A percentile compares a stretch with the other conserved stretches of the same genome.
Conservation (phyloP, 1,284 basidiomycete species). For the Xerocomus nothofagi region DNA sequence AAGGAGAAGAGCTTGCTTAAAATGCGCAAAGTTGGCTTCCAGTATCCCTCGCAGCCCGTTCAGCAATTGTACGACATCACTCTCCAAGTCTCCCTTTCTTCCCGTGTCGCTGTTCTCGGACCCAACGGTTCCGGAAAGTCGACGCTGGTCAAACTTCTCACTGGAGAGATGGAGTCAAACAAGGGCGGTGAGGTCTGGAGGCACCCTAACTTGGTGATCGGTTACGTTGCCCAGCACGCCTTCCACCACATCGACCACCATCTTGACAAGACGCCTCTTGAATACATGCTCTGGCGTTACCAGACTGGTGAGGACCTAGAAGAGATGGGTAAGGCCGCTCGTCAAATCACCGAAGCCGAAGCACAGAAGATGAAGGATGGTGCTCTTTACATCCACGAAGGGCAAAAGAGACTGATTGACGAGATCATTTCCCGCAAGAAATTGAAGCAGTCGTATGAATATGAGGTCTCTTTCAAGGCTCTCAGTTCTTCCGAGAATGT, state of each 20-base stretch:
- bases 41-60: constrained; percentile 83
- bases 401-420: constrained; percentile 93
- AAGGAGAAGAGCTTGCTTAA: constrained; percentile 98
- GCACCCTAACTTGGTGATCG: constrained; percentile 98
- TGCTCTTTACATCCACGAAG: constrained; percentile 81
- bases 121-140: constrained; percentile 99
- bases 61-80: constrained; percentile 95
- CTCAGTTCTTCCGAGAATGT: constrained; percentile 94
- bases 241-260: constrained; percentile 99
- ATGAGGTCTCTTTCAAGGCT: constrained; percentile 93
- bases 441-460: constrained; percentile 99
- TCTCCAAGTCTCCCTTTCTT: constrained; percentile 95
- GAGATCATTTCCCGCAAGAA: constrained; percentile 93
- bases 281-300: constrained; percentile 99
- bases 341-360: constrained; percentile 88
- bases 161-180: constrained; percentile 97
- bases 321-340: constrained; percentile 90
- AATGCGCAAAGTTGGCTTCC: constrained; percentile 98
- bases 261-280: constrained; percentile 96
- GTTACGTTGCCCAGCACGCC: constrained; percentile 97
- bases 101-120: constrained; percentile 94
- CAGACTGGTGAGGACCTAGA: constrained; percentile 98
- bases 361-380: constrained; percentile 97
- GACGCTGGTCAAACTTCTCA: constrained; percentile 97
- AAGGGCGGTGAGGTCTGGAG: constrained; percentile 97